Evolutionary conservation across 208 protist genomes (phyloP).

Genomic region (Leishmania arabica): DNA sequence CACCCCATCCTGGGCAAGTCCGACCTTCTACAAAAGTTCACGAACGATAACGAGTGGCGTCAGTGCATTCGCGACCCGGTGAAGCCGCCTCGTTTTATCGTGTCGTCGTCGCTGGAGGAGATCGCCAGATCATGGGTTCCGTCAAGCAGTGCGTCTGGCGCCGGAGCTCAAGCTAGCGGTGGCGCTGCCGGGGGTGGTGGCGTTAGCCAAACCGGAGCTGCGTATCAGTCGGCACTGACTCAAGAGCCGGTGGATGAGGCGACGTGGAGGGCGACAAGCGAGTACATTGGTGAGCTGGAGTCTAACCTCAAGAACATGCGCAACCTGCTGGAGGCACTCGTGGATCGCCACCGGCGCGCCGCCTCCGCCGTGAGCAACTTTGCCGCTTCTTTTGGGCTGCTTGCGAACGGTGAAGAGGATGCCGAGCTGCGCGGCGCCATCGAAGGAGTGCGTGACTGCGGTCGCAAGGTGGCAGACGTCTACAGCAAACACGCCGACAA

Average conservation of each 20-base stretch:
- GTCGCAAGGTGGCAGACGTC: constrained; percentile 47
- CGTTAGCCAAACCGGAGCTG: constrained; percentile 20
- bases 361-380: constrained; percentile 34
- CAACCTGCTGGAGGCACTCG: constrained; percentile 28
- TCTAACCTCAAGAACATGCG: constrained; percentile 31
- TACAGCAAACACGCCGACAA: constrained; percentile 72
- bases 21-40: constrained; percentile 71
- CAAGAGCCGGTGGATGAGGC: constrained; percentile 32
- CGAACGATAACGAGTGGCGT: constrained; percentile 78
- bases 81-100: constrained; percentile 36
- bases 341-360: constrained; percentile 29
- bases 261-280: constrained; percentile 28
- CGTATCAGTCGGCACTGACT: constrained; percentile 29
- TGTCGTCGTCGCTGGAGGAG: constrained; percentile 34
- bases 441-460: constrained; percentile 58
- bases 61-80: constrained; percentile 47
- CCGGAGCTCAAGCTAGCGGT: neutral
- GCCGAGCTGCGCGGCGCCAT: constrained; percentile 53
- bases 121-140: constrained; percentile 25
- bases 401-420: constrained; percentile 59
- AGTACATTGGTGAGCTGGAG: constrained; percentile 37
- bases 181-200: neutral
- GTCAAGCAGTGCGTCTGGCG: neutral
- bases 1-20: constrained; percentile 65
- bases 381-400: constrained; percentile 26